phyloP scores from a whole-genome alignment of 140 eudicot species.

The Flaveria floridana region DNA sequence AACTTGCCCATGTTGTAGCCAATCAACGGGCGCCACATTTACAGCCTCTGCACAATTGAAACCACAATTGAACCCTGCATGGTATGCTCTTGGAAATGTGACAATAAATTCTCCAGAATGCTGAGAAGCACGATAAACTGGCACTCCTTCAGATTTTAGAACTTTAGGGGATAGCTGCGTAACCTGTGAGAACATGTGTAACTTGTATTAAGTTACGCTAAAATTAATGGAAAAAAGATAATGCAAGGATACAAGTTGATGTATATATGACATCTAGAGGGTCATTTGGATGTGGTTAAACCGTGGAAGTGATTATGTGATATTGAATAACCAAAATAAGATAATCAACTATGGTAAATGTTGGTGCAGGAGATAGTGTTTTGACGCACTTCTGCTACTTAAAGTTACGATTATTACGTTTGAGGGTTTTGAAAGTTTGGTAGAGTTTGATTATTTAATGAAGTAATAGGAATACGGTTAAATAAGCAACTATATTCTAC shows the following conservation, averaged over 20 bases:
- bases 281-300: too few relatives aligned
- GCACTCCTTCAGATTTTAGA: slow-evolving; percentile 69
- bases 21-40: slow-evolving; percentile 83
- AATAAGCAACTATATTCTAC: neutral
- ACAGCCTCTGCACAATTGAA: slow-evolving; percentile 92
- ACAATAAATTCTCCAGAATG: slow-evolving; percentile 72
- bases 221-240: neutral
- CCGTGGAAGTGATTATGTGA: neutral
- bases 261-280: neutral
- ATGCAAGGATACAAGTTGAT: neutral
- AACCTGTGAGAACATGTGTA: slow-evolving; percentile 45
- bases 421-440: neutral
- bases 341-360: neutral
- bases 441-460: neutral
- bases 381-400: neutral
- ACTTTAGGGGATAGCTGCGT: slow-evolving; percentile 78
- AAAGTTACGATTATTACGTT: neutral
- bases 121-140: slow-evolving; percentile 64
- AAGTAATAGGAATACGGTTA: neutral
- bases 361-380: neutral
- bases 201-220: neutral
- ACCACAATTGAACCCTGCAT: slow-evolving; percentile 84
- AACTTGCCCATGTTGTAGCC: slow-evolving; percentile 75
- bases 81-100: slow-evolving; percentile 85
- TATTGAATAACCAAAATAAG: neutral